Evolutionary conservation across 768 basidiomycete species (phyloP), one percentile per base, ranked within the genome.

Genomic region (Suillus subalutaceus): DNA sequence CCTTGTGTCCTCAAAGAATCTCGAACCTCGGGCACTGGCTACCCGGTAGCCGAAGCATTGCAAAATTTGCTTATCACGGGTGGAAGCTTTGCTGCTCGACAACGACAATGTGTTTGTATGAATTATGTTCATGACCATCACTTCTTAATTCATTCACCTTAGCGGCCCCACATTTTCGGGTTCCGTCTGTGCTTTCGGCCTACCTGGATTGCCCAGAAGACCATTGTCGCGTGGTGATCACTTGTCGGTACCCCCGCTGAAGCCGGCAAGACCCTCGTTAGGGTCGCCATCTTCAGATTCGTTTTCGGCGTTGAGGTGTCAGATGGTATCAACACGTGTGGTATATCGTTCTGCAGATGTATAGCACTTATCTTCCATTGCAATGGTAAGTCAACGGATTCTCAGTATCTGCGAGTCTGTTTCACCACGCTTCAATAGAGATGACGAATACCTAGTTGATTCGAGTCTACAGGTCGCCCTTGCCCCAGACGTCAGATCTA

Each of bases 41-140:
- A 9, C 58, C 58, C 23, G 56, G 58, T 41, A 59, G 30, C 59
- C 59, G 59, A 60, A 60, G 41, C 59, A 60, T 43, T 20, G 26
- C 15, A 40, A 40, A 59, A 10, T 9, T 16, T 41, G 58, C 41
- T 60, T 43, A 43, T 43, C 26, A 26, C 6, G 38, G 23, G 55
- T 37, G 55, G 55, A 56, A 35, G 55, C 20, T 13, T 13, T n/a
- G 32, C 35, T 37, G 20, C 12, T 38, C 20, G 55, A 56, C 55
- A 56, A n/a, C 37, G 55, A 20, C 55, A 35, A 55, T n/a, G 55
- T 13, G 32, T 56, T 37, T n/a, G 55, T 37, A 37, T 30, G 32
- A 56, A 37, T 56, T 26, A 60, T 43, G 18, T 20, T 43, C 40
- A 37, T 38, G n/a, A 23, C 57, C 26, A 41, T 41, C 40, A 60